Percentiles rank a stretch among this genome's conserved stretches.
phyloP scores from a whole-genome alignment of 441 rosid genomes.

The Adansonia rubrostipa region DNA sequence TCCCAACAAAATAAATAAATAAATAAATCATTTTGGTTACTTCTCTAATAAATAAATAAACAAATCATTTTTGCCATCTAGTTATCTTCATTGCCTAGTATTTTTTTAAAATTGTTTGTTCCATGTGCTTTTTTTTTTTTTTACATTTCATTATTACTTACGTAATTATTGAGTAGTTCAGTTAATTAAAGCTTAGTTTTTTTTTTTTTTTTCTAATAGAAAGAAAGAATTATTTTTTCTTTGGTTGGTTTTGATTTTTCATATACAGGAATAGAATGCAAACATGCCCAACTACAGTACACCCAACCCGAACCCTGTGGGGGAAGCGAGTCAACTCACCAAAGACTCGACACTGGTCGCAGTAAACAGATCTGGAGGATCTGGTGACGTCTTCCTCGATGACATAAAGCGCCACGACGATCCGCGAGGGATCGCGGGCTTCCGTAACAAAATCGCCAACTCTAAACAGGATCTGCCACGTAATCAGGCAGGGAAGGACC shows the following conservation, averaged over 20 bases:
- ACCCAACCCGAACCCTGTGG: not conserved
- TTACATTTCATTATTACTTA: not conserved
- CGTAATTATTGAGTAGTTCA: not conserved
- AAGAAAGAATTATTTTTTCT: not conserved
- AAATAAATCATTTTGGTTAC: too few species aligned
- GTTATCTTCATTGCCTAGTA: not conserved
- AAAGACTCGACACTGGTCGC: constrained; percentile 78
- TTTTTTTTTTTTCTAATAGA: too few species aligned
- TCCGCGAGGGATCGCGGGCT: constrained; percentile 42
- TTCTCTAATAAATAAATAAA: not conserved
- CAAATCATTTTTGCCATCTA: not conserved
- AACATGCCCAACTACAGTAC: not conserved
- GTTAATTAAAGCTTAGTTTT: not conserved
- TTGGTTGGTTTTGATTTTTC: not conserved
- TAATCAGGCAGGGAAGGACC: constrained; percentile 46
- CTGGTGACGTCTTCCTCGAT: constrained; percentile 72
- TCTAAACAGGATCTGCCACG: constrained; percentile 66
- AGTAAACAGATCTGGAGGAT: constrained; percentile 69
- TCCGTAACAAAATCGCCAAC: constrained; percentile 48
- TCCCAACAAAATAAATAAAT: too few species aligned
- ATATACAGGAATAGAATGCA: not conserved
- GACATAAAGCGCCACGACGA: constrained; percentile 50
- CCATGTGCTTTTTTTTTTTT: not conserved
- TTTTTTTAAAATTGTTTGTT: not conserved
- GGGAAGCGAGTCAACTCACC: constrained; percentile 54